Base-by-base conservation (phyloP, 768 basidiomycete species). In the Mycena venus region DNA sequence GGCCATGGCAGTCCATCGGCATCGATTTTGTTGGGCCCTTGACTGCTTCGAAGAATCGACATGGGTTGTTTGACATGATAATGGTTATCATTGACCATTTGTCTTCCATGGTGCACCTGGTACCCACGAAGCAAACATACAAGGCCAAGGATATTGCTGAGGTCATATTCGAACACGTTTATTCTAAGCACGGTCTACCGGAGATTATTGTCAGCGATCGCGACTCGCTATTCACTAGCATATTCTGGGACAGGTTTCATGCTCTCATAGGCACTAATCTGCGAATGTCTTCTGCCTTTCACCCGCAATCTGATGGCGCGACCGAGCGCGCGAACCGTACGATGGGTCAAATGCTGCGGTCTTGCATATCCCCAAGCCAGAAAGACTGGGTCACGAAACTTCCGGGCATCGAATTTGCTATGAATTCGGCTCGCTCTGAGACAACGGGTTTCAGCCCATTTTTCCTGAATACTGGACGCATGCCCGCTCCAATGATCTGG, bases 21-120 rank as follows among this genome's bases (percentile, higher is more conserved):
- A 82, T 86, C 9, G 85, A 86, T 68, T 86, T 86, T 56, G 69
- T 86, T 0, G 84, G 80, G 0, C 81, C 80, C 0, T 59, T 86
- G 1, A 82, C 83, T 0, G 40, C 40, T 3, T 66, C 78, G 23
- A 70, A 75, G 21, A 67, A 76, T 0, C 56, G 79, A 6, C 44
- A 56, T 10, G 70, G 70, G 4, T 1, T 4, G 0, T 72, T 72
- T 19, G 72, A 73, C 60, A 78, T 76, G 68, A 56, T 82, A 3
- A 32, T 68, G 1, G 74, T 73, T 0, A 76, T 83, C 6, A 80
- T 78, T 5, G 79, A 77, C 34, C 71, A 56, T 47, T 61, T 78
- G 0, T 68, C 66, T 9, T 63, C 79, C 0, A 76, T 77, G 51
- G 60, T 80, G 12, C 79, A 75, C 44, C 59, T 79, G 14, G 69